A percentile compares a stretch with the other conserved stretches of the same genome.
Conservation (phyloP, 1,284 basidiomycete genomes). For the Tremellales sp. region DNA sequence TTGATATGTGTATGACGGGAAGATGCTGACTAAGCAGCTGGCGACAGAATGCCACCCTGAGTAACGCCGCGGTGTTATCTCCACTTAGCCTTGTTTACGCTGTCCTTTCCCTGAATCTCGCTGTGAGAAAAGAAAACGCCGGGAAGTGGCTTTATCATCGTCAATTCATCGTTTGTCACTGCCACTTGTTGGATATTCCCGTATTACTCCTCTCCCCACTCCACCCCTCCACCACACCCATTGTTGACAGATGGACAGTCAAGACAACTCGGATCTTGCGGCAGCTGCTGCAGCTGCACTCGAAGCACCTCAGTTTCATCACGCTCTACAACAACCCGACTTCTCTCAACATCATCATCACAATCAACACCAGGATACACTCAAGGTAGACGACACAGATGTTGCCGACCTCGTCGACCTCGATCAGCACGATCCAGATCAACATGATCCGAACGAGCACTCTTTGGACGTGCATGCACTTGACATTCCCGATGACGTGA, state of each 20-base stretch:
- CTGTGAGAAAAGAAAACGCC: not conserved
- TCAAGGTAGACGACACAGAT: constrained; percentile 1
- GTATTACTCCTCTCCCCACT: constrained; percentile 5
- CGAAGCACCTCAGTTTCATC: constrained; percentile 30
- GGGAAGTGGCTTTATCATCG: not conserved
- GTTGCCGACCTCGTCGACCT: constrained; percentile 15
- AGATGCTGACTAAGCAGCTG: no score
- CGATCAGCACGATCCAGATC: not conserved
- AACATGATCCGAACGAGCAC: not conserved
- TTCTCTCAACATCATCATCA: constrained; percentile 29
- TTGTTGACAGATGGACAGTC: constrained; percentile 24
- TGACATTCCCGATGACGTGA: constrained; percentile 17
- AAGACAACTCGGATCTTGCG: constrained; percentile 35
- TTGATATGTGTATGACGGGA: no score
- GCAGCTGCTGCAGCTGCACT: constrained; percentile 30
- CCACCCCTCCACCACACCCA: constrained; percentile 1
- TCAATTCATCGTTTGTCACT: not conserved
- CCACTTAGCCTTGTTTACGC: not conserved
- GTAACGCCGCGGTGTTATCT: not conserved
- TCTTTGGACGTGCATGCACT: constrained; percentile 22
- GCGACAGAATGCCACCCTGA: not conserved
- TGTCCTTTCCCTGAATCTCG: not conserved
- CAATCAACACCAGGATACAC: not conserved
- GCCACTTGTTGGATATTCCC: not conserved
- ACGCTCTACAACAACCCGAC: constrained; percentile 40